Conservation (phyloP, 345 rosid genomes). For the Sisymbrium irio region DNA sequence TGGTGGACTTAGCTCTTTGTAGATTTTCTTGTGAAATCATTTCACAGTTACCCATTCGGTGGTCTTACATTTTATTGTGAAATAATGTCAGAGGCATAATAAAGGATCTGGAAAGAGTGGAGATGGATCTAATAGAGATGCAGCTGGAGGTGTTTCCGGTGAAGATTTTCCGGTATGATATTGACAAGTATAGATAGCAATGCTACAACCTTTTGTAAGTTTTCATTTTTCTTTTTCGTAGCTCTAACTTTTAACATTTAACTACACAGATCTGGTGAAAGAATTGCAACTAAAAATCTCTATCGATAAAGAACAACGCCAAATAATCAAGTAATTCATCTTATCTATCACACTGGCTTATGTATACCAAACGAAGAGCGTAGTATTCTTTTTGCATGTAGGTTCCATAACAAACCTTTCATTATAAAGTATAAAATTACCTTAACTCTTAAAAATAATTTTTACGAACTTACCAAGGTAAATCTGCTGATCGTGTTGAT, state of each 20-base stretch:
- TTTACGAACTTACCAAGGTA: not conserved
- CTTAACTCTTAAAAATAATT: not conserved
- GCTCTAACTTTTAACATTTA: not conserved
- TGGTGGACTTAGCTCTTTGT: too few species aligned
- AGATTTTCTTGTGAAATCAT: too few species aligned
- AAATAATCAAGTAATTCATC: slow-evolving; percentile 31
- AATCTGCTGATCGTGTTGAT: not conserved
- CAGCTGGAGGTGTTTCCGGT: slow-evolving; percentile 44
- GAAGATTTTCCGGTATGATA: slow-evolving; percentile 52
- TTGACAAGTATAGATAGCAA: not conserved
- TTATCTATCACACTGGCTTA: slow-evolving; percentile 13
- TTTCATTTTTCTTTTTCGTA: not conserved
- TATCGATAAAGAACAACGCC: slow-evolving; percentile 25
- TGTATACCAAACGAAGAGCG: slow-evolving; percentile 21
- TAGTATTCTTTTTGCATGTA: slow-evolving; percentile 19
- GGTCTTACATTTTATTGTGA: slow-evolving; percentile 7
- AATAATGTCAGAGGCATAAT: slow-evolving; percentile 55
- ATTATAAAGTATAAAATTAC: not conserved
- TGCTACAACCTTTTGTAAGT: not conserved
- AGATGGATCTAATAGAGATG: slow-evolving; percentile 61
- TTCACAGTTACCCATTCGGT: not conserved
- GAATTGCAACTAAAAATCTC: slow-evolving; percentile 15
- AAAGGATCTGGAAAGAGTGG: slow-evolving; percentile 71
- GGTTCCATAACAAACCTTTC: slow-evolving; percentile 11
- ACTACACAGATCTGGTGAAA: slow-evolving; percentile 32